Conservation (phyloP, 768 basidiomycete genomes). For the Agrocybe chaxingu region DNA sequence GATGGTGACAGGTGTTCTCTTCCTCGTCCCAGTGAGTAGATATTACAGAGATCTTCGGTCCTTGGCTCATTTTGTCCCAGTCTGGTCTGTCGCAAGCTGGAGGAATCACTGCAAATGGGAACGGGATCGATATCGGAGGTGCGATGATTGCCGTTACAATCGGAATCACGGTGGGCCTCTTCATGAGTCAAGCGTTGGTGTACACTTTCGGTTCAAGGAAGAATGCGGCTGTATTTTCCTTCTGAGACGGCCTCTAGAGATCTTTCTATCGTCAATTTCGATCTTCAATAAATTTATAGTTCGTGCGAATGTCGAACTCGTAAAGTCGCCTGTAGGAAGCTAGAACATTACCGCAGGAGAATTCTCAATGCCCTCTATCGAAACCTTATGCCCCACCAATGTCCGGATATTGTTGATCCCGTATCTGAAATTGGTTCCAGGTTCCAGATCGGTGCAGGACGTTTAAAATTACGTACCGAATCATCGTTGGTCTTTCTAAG, state of each 20-base stretch:
- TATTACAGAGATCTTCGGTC: not conserved
- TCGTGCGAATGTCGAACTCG: not conserved
- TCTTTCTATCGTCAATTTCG: not conserved
- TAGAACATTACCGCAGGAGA: slow-evolving; percentile 91
- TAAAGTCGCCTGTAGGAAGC: not conserved
- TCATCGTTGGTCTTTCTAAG: slow-evolving; percentile 97
- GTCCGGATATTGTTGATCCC: slow-evolving; percentile 97
- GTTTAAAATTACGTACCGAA: slow-evolving; percentile 57
- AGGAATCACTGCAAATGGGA: slow-evolving; percentile 77
- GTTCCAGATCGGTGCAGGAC: not conserved
- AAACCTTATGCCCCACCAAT: slow-evolving; percentile 95
- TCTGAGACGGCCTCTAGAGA: slow-evolving; percentile 35
- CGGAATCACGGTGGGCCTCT: slow-evolving; percentile 86
- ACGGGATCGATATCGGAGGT: slow-evolving; percentile 79
- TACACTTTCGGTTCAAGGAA: slow-evolving; percentile 85
- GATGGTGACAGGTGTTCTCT: slow-evolving; percentile 87
- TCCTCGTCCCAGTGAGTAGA: slow-evolving; percentile 76
- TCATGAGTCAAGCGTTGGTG: slow-evolving; percentile 84
- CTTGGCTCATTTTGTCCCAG: slow-evolving; percentile 30
- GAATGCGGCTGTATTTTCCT: slow-evolving; percentile 83
- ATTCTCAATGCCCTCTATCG: slow-evolving; percentile 84
- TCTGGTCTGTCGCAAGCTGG: slow-evolving; percentile 85
- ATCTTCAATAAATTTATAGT: not conserved
- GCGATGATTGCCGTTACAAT: slow-evolving; percentile 91
- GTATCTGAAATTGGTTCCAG: slow-evolving; percentile 52